Percentiles rank a stretch among this genome's conserved stretches.
Conservation (phyloP, 2,329 filamentous ascomycete species). For the Neurospora sp. region DNA sequence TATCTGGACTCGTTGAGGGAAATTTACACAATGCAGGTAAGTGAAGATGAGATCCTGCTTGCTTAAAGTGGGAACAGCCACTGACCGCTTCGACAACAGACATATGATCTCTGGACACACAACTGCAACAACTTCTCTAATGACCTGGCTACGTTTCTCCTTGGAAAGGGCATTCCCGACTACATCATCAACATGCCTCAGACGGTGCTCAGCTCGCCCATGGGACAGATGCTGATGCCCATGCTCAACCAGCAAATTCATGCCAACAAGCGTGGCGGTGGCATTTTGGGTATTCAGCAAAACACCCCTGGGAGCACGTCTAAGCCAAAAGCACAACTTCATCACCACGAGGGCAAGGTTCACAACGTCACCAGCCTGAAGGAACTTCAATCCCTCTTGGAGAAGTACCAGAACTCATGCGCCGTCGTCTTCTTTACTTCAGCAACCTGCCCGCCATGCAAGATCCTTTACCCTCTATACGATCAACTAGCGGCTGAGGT, state of each 20-base stretch:
- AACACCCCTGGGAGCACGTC: slow-evolving; percentile 17
- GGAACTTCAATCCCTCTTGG: slow-evolving; percentile 52
- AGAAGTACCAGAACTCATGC: slow-evolving; percentile 52
- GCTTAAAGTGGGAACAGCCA: neutral
- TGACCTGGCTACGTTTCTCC: slow-evolving; percentile 78
- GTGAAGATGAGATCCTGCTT: neutral
- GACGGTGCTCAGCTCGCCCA: slow-evolving; percentile 51
- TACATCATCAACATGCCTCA: slow-evolving; percentile 80
- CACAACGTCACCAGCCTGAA: slow-evolving; percentile 48
- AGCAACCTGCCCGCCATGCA: slow-evolving; percentile 77
- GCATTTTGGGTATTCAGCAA: slow-evolving; percentile 41
- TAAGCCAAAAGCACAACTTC: slow-evolving; percentile 20
- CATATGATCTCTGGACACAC: slow-evolving; percentile 81
- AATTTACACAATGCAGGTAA: slow-evolving; percentile 71
- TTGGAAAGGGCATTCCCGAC: slow-evolving; percentile 79
- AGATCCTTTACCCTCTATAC: slow-evolving; percentile 70
- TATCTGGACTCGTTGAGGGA: slow-evolving; percentile 76
- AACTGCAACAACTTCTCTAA: slow-evolving; percentile 99
- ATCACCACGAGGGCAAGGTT: slow-evolving; percentile 38
- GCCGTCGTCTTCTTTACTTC: slow-evolving; percentile 91
- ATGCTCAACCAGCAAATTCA: slow-evolving; percentile 48
- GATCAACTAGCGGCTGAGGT: slow-evolving; percentile 69
- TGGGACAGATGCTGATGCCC: slow-evolving; percentile 74
- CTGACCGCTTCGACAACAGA: slow-evolving; percentile 32
- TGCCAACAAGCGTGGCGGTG: slow-evolving; percentile 37